Percentiles rank a stretch among this genome's conserved stretches.
Conservation (phyloP, 139 green algal genomes). For the Pleodorina starrii region DNA sequence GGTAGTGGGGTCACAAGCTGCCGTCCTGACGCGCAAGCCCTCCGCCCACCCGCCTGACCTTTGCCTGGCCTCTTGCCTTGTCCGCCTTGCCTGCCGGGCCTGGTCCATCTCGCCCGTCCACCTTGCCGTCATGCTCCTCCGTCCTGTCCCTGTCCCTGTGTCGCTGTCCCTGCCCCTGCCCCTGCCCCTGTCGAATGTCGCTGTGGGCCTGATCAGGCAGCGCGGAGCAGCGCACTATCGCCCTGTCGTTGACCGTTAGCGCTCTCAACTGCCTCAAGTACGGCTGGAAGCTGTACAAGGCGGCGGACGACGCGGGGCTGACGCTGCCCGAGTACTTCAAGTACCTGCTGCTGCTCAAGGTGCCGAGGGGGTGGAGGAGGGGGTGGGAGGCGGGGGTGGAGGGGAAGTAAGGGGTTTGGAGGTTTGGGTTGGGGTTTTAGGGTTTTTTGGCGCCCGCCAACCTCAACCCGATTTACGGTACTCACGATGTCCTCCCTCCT, state of each 20-base stretch:
- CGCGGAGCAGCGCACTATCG: constrained; percentile 40
- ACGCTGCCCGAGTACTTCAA: constrained; percentile 60
- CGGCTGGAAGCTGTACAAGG: constrained; percentile 52
- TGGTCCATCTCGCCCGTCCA: no score
- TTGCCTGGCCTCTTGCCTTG: not conserved
- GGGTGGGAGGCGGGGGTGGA: no score
- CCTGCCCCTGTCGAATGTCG: not conserved
- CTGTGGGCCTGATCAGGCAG: no score
- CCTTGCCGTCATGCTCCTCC: no score
- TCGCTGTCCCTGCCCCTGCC: not conserved
- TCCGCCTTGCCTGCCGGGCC: no score
- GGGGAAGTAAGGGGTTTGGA: not conserved
- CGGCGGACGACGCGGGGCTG: constrained; percentile 58
- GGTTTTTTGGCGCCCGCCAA: not conserved
- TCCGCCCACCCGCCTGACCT: not conserved
- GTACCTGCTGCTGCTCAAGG: constrained; percentile 69
- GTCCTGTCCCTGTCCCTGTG: no score
- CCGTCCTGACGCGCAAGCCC: no score
- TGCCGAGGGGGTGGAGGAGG: not conserved
- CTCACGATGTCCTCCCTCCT: not conserved
- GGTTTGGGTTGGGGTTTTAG: not conserved
- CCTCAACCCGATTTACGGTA: not conserved
- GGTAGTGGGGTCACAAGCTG: no score
- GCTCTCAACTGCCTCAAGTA: constrained; percentile 58
- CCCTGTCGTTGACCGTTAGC: constrained; percentile 47